Evolutionary conservation across 1,284 basidiomycete species (phyloP).

Genomic region (Ceratobasidium sp.): DNA sequence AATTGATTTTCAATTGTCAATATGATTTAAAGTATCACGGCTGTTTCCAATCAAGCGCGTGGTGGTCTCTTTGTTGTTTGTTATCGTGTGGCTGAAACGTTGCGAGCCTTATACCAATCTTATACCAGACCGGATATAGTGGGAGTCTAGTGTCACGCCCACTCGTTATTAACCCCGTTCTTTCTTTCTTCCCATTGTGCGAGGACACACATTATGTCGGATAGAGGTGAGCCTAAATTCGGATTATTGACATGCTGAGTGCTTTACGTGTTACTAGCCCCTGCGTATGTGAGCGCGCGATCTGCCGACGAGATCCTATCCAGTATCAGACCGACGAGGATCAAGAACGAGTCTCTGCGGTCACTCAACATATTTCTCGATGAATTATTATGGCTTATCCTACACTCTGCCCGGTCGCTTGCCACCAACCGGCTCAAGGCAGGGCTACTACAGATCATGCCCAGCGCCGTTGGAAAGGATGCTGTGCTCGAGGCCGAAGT

Average conservation of each 20-base stretch:
- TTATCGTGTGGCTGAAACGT: constrained; percentile 32
- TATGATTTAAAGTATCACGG: background rate
- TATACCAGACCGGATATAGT: constrained; percentile 10
- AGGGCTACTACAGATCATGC: constrained; percentile 73
- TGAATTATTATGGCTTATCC: constrained; percentile 78
- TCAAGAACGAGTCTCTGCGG: constrained; percentile 72
- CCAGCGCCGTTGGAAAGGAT: constrained; percentile 81
- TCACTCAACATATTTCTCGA: constrained; percentile 85
- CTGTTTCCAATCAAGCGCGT: constrained; percentile 8
- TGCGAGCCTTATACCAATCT: background rate
- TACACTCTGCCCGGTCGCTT: constrained; percentile 73
- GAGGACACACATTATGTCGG: constrained; percentile 8
- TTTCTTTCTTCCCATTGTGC: background rate
- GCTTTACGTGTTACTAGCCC: constrained; percentile 52
- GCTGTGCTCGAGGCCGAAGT: constrained; percentile 91
- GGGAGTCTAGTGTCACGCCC: constrained; percentile 11
- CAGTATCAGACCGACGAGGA: constrained; percentile 85
- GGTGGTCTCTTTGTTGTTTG: constrained; percentile 13
- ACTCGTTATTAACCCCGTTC: constrained; percentile 18
- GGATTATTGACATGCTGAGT: background rate
- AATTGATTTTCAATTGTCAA: constrained; percentile 4
- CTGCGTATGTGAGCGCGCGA: constrained; percentile 74
- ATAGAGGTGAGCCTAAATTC: constrained; percentile 13
- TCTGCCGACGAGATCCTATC: constrained; percentile 88
- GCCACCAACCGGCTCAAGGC: constrained; percentile 74